Base-by-base conservation (phyloP, 768 basidiomycete genomes). In the Mycena polygramma region DNA sequence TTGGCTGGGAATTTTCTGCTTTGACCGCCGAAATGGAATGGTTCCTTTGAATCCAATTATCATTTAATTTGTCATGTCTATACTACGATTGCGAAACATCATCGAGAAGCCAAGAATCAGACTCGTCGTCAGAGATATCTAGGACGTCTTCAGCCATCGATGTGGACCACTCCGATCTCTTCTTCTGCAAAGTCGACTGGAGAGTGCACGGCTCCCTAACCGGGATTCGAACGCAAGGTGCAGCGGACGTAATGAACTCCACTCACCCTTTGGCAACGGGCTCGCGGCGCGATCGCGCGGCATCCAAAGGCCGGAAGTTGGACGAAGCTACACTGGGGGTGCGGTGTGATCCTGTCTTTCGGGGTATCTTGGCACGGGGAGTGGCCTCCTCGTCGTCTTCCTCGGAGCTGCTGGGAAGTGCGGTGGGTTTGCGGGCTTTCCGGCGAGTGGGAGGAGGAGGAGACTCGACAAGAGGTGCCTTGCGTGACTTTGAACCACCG, bases 101-200 rank as follows among this genome's bases (percentile, higher is more conserved):
- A 39, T 76, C 77, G 52, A 79, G 68, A 30, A 81, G 70, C 80
- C 80, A 81, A 7, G 73, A 64, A 71, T 75, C 41, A 15, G 57
- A 39, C 3, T 46, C 52, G 45, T 24, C 19, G 14, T 63, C 71
- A 51, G 55, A 62, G 10, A 54, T 39, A 14, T 63, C 61, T 30
- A 37, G 4, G 41, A 41, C 41, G 41, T 41, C 41, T 41, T 41
- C 30, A 8, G 62, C 71, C 61, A 68, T 57, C 22, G 70, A 58
- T 11, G 37, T 24, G 9, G 45, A 19, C 70, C 70, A 71, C 10
- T 17, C 7, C 52, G 39, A 51, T 26, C 26, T 49, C 46, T 53
- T 17, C 30, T 30, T 30, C 30, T 30, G 26, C 59, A 7, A 4
- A 17, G 11, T 51, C 41, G 63, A 43, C 26, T 36, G 30, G 30